Evolutionary conservation across 805 yeast genomes (phyloP).

Genomic region (Metschnikowia koreensis): DNA sequence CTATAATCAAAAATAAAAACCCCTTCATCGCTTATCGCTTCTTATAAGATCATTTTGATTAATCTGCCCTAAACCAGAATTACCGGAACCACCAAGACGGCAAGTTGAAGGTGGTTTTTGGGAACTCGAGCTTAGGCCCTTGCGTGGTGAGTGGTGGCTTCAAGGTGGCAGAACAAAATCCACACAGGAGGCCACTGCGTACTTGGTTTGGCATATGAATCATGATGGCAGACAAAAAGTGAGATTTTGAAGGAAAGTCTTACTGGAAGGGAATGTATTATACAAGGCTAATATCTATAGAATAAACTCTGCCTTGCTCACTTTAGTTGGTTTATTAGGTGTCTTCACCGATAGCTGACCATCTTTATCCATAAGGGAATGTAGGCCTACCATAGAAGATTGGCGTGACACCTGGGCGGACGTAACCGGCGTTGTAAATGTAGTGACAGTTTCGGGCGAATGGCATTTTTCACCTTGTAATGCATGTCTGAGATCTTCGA

Average conservation of each 20-base stretch:
- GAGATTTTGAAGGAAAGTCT: background rate
- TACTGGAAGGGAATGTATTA: background rate
- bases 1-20: background rate
- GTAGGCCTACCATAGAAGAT: conserved; percentile 10
- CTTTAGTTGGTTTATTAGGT: background rate
- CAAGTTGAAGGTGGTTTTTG: background rate
- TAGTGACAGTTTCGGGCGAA: conserved; percentile 19
- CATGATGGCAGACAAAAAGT: background rate
- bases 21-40: conserved; percentile 4
- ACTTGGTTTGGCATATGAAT: background rate
- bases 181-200: background rate
- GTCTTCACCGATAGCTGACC: background rate
- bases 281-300: background rate
- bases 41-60: conserved; percentile 7
- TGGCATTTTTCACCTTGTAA: conserved; percentile 18
- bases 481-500: conserved; percentile 8
- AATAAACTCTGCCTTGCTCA: conserved; percentile 8
- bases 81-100: background rate
- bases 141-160: background rate
- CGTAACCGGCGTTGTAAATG: conserved; percentile 17
- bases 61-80: conserved; percentile 7
- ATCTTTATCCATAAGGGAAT: conserved; percentile 1
- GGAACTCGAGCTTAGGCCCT: background rate
- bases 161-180: conserved; percentile 2
- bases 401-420: conserved; percentile 17